Evolutionary conservation across 2,329 filamentous ascomycete genomes (phyloP), one percentile per base, ranked within the genome.

Genomic region (Cytospora mali): DNA sequence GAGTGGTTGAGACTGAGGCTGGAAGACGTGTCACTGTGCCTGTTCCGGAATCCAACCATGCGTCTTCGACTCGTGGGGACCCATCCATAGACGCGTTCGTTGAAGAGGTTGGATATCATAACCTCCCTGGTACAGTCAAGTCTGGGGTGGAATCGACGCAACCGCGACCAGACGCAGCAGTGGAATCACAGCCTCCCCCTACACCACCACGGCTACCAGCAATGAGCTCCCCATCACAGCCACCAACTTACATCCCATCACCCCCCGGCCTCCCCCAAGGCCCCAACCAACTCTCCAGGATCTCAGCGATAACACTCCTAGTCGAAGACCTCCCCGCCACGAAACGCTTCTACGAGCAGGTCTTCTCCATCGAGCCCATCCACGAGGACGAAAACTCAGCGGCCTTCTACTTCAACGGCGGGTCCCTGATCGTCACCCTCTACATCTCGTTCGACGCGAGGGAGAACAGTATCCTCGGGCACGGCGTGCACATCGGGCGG

Each of bases 261-360:
- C n/a, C n/a, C n/a, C 31, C 31, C 1, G 25, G 35, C 2, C 9
- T 5, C 4, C 1, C 7, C 18, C 28, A 21, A 6, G 16, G 7
- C 50, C 18, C 1, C n/a, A 29, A 25, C 14, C 18, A 25, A 4
- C 21, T 57, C 11, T 21, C 55, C 39, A 18, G 16, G n/a, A 10
- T 35, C 25, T 21, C 55, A 9, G 13, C 27, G 23, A 46, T 64
- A 25, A 58, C 58, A 3, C 58, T 64, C 39, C 58, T 54, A 6
- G 60, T 61, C 11, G 58, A 55, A 2, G 58, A 64, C 53, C 53
- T 64, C 16, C 6, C 31, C 13, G 23, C 14, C 49, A 21, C 50
- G 9, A 35, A 16, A 7, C 16, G 21, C 31, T 64, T 64, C 50
- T 62, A 64, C 54, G 42, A 53, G n/a, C 49, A 2, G 25, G 54